These are phyloP conservation scores for Penicillium aurantiogriseum DNA, from an alignment of 2,329 filamentous ascomycete genomes.

Conservation along the genomic window DNA sequence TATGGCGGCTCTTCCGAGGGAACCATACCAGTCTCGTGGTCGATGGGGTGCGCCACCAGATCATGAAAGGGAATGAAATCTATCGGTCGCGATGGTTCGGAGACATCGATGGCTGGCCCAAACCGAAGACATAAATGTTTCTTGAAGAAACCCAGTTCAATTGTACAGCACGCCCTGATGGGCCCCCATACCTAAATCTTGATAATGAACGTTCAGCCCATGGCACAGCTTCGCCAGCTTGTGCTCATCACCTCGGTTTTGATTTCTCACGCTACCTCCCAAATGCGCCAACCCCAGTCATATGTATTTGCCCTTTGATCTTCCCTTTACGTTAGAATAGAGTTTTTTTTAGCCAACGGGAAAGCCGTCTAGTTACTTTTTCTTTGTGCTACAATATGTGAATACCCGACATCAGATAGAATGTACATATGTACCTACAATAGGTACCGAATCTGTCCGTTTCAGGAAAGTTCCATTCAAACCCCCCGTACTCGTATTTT, in stretches of 20 bases:
- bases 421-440: not conserved
- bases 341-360: not conserved
- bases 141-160: not conserved
- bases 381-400: not conserved
- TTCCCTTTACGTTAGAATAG: not conserved
- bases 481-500: too few relatives aligned
- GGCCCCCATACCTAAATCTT: not conserved
- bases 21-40: slow-evolving; percentile 26
- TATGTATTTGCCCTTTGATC: not conserved
- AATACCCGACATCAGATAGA: not conserved
- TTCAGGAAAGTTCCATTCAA: not conserved
- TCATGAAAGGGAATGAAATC: slow-evolving; percentile 26
- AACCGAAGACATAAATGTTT: slow-evolving; percentile 12
- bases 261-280: not conserved
- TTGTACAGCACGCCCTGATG: not conserved
- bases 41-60: slow-evolving; percentile 16
- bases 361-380: not conserved
- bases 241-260: not conserved
- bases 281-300: not conserved
- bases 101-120: slow-evolving; percentile 27
- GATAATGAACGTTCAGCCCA: not conserved
- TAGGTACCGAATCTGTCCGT: not conserved
- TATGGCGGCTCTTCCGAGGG: slow-evolving; percentile 21
- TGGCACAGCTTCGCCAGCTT: not conserved
- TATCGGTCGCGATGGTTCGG: slow-evolving; percentile 28